These are phyloP conservation scores for Mallotus japonicus DNA, from an alignment of 441 rosid species.

Conservation along the genomic window DNA sequence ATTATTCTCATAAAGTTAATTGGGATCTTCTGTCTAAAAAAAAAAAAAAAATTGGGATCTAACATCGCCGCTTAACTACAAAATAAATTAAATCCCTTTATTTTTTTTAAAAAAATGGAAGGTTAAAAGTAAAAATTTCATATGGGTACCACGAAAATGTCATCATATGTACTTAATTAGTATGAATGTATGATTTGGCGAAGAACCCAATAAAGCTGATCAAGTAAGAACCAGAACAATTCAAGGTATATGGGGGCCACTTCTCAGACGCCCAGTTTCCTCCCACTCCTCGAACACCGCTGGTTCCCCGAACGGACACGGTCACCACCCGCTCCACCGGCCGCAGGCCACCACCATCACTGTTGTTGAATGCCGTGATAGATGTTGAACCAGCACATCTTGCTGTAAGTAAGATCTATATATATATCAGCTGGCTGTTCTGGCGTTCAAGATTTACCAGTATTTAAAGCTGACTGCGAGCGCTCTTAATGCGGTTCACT, in stretches of 20 bases:
- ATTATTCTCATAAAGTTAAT: too few species aligned
- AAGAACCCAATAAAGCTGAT: conserved; percentile 23
- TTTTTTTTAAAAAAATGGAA: not conserved
- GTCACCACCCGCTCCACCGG: not conserved
- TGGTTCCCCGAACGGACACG: not conserved
- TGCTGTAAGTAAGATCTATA: not conserved
- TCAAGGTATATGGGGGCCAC: not conserved
- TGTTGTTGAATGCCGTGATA: too few species aligned
- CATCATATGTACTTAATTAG: not conserved
- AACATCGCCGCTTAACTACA: not conserved
- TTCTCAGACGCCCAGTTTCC: not conserved
- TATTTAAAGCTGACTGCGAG: too few species aligned
- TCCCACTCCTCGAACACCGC: not conserved
- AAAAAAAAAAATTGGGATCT: too few species aligned
- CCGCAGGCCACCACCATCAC: not conserved
- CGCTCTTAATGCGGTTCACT: too few species aligned
- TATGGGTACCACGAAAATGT: not conserved
- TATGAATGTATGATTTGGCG: conserved; percentile 4
- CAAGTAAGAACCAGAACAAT: conserved; percentile 4
- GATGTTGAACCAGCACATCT: not conserved
- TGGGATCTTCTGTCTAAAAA: too few species aligned
- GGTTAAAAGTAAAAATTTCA: not conserved
- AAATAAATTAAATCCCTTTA: not conserved
- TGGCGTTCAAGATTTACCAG: not conserved
- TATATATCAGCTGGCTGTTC: not conserved